Evolutionary conservation across 305 asterid species (phyloP), one percentile per base, ranked within the genome.

Genomic region (Fraxinus velutina): DNA sequence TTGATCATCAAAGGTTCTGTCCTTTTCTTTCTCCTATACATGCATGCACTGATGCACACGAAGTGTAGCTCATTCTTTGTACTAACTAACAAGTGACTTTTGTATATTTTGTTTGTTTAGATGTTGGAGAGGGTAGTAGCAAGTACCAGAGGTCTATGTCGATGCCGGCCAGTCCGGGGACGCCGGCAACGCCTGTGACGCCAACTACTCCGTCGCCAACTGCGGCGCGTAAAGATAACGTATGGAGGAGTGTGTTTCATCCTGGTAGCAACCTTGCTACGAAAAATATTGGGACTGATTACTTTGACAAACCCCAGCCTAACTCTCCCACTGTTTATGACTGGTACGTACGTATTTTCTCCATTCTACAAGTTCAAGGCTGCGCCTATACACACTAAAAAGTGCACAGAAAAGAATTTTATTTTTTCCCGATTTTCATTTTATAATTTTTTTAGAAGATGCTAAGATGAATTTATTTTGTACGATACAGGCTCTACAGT

Each of bases 171-270:
- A 86, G 88, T 78, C 97, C 98, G 0, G 85, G 19, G 15, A 87
- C 91, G 6, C 94, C 96, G 10, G 80, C 83, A 8, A 84, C 98
- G 3, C 95, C 97, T 10, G 88, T 84, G 7, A 89, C 97, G 4
- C 93, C 94, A 50, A 60, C 84, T 0, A 82, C 88, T 2, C 79
- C 85, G 50, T 89, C 96, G 36, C 91, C 97, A 0, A 86, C 92
- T 52, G 86, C 92, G 8, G 92, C 76, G 78, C 88, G 80, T 39
- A 91, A 76, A 85, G 96, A 92, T 5, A 94, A 95, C 66, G 98
- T 95, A 73, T 95, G 99, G 98, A 88, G 99, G 87, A 95, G 99
- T 70, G 99, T 95, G 79, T 95, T 95, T 90, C 85, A 94, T 79
- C 99, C 99, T 6, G 98, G 99, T 36, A 95, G 98, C 88, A 94